A percentile compares a stretch with the other conserved stretches of the same genome.
Evolutionary conservation across 148 eudicot species (phyloP).

Genomic region (Mesembryanthemum crystallinum): DNA sequence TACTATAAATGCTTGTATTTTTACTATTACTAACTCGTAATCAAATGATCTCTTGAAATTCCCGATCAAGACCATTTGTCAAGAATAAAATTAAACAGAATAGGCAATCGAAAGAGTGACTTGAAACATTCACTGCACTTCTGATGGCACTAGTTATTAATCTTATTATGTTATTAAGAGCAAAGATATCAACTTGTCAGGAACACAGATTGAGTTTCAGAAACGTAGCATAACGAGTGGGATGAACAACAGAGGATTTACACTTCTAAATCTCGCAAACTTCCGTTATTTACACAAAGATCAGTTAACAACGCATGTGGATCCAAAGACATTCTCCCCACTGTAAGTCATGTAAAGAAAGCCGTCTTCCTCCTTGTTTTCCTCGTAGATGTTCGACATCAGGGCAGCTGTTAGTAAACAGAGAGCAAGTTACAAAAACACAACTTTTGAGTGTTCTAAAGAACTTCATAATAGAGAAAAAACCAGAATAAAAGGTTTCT

Average conservation of each 20-base stretch:
- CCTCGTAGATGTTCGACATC: constrained; percentile 58
- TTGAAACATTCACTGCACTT: too few species aligned
- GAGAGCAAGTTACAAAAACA: constrained; percentile 7
- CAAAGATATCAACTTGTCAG: neutral
- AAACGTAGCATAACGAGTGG: neutral
- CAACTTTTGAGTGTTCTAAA: neutral
- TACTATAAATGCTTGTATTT: too few species aligned
- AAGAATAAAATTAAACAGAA: neutral
- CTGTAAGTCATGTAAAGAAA: constrained; percentile 68
- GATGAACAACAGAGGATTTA: constrained; percentile 15
- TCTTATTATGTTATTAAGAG: too few species aligned
- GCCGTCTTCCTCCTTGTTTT: constrained; percentile 66
- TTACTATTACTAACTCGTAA: neutral
- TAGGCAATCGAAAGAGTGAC: too few species aligned
- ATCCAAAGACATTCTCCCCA: constrained; percentile 74
- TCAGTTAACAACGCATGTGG: constrained; percentile 7
- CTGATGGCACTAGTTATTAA: too few species aligned
- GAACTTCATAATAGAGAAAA: neutral
- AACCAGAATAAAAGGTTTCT: neutral
- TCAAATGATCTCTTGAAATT: neutral
- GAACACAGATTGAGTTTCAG: neutral
- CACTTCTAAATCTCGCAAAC: constrained; percentile 2
- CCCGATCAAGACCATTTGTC: neutral
- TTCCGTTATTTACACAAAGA: constrained; percentile 7
- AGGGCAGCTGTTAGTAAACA: constrained; percentile 37